Conservation (phyloP, 1,284 basidiomycete species). For the Irpex sp. region DNA sequence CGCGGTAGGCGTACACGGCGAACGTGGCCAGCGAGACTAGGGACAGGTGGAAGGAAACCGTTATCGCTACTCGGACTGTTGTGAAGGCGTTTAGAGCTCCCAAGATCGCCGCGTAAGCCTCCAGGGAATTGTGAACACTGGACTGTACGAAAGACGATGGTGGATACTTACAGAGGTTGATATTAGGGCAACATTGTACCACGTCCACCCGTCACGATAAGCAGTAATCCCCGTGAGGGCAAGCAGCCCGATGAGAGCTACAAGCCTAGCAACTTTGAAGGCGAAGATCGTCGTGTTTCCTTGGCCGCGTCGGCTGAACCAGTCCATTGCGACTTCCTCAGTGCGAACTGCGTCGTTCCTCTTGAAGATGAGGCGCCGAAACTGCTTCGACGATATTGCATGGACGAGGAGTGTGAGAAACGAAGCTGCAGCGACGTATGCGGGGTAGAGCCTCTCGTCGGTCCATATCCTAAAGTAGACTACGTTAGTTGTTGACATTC, state of each 20-base stretch:
- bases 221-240: slow-evolving; percentile 19
- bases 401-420: slow-evolving; percentile 13
- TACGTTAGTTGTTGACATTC: no score
- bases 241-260: slow-evolving; percentile 20
- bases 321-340: no score
- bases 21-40: not conserved
- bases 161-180: slow-evolving; percentile 3
- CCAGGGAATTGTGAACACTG: slow-evolving; percentile 27
- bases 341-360: not conserved
- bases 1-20: slow-evolving; percentile 5
- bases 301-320: slow-evolving; percentile 15
- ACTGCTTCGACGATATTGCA: slow-evolving; percentile 8
- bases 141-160: slow-evolving; percentile 5
- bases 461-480: slow-evolving; percentile 12
- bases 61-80: slow-evolving; percentile 6
- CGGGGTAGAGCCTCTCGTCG: slow-evolving; percentile 17
- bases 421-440: slow-evolving; percentile 17
- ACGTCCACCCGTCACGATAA: slow-evolving; percentile 6
- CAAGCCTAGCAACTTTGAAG: slow-evolving; percentile 23
- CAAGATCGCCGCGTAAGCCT: slow-evolving; percentile 22
- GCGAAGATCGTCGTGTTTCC: slow-evolving; percentile 25
- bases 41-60: slow-evolving; percentile 4
- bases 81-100: slow-evolving; percentile 16
- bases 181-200: not conserved
- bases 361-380: slow-evolving; percentile 5